These are phyloP conservation scores for Saxispiralis lemnorum DNA, from an alignment of 495 filamentous ascomycete genomes.

Conservation along the genomic window DNA sequence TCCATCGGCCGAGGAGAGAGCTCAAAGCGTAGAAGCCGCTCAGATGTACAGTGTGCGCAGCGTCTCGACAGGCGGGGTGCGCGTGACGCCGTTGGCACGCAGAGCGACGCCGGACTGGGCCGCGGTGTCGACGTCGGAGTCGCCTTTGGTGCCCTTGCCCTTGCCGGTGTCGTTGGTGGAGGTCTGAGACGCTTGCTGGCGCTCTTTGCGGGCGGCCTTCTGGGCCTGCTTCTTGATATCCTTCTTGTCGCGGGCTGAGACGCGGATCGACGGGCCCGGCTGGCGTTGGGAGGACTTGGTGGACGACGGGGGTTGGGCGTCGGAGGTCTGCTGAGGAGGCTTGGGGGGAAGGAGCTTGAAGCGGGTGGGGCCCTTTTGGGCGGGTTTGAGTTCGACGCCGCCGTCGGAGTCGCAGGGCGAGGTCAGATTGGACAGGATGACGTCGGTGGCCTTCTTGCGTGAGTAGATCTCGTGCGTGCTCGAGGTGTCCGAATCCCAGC, in stretches of 20 bases:
- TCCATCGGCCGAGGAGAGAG: too few species aligned
- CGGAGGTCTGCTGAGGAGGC: constrained; percentile 9
- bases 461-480: constrained; percentile 3
- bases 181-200: constrained; percentile 18
- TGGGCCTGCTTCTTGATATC: constrained; percentile 28
- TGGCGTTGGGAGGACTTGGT: constrained; percentile 15
- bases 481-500: constrained; percentile 12
- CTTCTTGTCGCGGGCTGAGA: constrained; percentile 22
- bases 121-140: constrained; percentile 1
- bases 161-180: too few species aligned
- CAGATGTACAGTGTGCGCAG: constrained; percentile 18
- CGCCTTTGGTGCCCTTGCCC: not conserved
- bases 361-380: constrained; percentile 3
- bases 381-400: not conserved
- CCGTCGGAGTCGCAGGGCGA: too few species aligned
- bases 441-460: constrained; percentile 1
- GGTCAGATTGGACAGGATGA: not conserved
- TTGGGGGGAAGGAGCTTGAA: constrained; percentile 15
- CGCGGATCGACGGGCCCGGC: constrained; percentile 10
- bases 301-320: constrained; percentile 1
- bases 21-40: too few species aligned
- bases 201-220: constrained; percentile 30
- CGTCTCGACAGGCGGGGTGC: constrained; percentile 15
- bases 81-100: constrained; percentile 11
- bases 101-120: constrained; percentile 6